Percentiles rank a stretch among this genome's conserved stretches.
Conservation (phyloP, 805 yeast genomes). For the Pichia manshurica region DNA sequence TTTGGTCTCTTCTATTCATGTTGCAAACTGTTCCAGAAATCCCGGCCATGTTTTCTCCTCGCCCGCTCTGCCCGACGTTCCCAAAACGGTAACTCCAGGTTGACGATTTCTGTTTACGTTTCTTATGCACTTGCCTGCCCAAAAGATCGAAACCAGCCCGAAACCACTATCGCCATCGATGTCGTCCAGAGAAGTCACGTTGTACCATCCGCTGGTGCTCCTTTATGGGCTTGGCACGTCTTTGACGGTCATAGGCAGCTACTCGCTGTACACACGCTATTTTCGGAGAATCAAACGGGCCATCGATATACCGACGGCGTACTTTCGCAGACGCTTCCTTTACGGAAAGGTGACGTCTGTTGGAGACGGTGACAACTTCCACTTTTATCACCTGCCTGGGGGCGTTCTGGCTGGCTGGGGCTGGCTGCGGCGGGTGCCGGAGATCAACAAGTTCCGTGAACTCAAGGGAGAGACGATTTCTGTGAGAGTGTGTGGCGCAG, state of each 20-base stretch:
- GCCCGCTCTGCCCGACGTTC: neutral
- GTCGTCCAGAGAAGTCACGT: slow-evolving; percentile 16
- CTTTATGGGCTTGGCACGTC: slow-evolving; percentile 29
- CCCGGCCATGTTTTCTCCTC: too few species aligned
- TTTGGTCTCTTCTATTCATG: too few species aligned
- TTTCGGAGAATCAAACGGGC: slow-evolving; percentile 48
- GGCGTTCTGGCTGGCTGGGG: slow-evolving; percentile 90
- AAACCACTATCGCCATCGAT: slow-evolving; percentile 1
- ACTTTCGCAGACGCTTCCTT: slow-evolving; percentile 40
- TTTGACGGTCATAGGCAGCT: slow-evolving; percentile 35
- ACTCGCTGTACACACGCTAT: slow-evolving; percentile 38
- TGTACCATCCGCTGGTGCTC: slow-evolving; percentile 27
- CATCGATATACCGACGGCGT: slow-evolving; percentile 42
- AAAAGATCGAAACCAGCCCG: too few species aligned
- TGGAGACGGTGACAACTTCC: slow-evolving; percentile 94
- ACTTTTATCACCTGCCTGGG: slow-evolving; percentile 90
- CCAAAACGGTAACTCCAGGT: slow-evolving; percentile 1
- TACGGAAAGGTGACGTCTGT: slow-evolving; percentile 81
- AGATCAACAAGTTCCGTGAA: slow-evolving; percentile 37
- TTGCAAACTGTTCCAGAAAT: too few species aligned
- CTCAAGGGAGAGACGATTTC: slow-evolving; percentile 65
- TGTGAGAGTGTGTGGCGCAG: slow-evolving; percentile 84
- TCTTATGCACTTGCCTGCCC: too few species aligned
- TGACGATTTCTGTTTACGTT: too few species aligned
- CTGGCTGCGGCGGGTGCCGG: slow-evolving; percentile 71